Percentiles rank a stretch among this genome's conserved stretches.
These are phyloP conservation scores for Juglanconis oblonga DNA, from an alignment of 2,329 filamentous ascomycete species.

Conservation along the genomic window DNA sequence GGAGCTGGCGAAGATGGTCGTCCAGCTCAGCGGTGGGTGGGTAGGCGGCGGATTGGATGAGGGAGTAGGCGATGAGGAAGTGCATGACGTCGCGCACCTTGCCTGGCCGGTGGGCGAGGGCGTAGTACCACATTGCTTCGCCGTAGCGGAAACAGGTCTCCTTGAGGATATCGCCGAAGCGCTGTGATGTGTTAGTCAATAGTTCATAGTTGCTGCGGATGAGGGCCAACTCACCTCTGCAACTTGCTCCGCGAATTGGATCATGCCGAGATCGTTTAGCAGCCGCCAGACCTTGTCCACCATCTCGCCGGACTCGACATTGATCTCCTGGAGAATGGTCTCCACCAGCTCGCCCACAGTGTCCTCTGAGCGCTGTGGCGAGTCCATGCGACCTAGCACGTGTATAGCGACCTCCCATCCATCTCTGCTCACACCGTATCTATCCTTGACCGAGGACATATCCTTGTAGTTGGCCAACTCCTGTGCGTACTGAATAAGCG, in stretches of 20 bases:
- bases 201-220: constrained; percentile 17
- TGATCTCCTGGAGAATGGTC: constrained; percentile 58
- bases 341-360: constrained; percentile 71
- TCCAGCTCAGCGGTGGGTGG: constrained; percentile 73
- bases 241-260: constrained; percentile 73
- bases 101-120: constrained; percentile 71
- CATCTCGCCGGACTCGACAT: constrained; percentile 65
- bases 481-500: constrained; percentile 73
- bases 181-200: constrained; percentile 48
- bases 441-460: constrained; percentile 34
- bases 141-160: constrained; percentile 75
- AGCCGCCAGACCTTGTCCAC: constrained; percentile 81
- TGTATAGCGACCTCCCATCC: constrained; percentile 91
- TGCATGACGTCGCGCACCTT: constrained; percentile 86
- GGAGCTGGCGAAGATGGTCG: constrained; percentile 63
- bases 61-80: constrained; percentile 80
- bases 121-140: constrained; percentile 85
- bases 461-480: constrained; percentile 57
- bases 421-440: constrained; percentile 45
- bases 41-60: constrained; percentile 80
- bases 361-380: constrained; percentile 66
- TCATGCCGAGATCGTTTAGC: constrained; percentile 74
- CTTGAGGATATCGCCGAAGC: constrained; percentile 76
- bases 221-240: constrained; percentile 65
- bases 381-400: constrained; percentile 77